phyloP scores from a whole-genome alignment of 2,329 filamentous ascomycete genomes.

The Trichoderma koningiopsis region DNA sequence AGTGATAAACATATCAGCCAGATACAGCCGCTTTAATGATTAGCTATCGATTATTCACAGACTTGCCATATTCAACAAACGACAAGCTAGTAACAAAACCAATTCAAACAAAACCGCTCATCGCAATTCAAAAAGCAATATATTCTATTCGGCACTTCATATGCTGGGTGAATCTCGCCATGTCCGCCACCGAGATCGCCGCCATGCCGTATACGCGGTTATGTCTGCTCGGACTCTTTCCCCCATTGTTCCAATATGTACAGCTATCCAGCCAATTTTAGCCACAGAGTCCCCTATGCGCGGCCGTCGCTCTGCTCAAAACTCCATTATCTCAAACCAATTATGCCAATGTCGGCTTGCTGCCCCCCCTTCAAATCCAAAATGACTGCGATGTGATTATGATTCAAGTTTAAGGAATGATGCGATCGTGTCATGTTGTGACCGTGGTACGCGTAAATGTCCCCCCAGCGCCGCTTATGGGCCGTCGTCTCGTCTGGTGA shows the following conservation, averaged over 20 bases:
- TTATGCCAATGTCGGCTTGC: slow-evolving; percentile 18
- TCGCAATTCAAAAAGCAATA: slow-evolving; percentile 11
- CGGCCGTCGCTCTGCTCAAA: neutral
- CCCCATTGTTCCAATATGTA: slow-evolving; percentile 21
- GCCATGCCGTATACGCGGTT: slow-evolving; percentile 5
- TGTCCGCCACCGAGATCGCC: neutral
- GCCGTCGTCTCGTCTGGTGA: neutral
- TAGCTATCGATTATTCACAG: neutral
- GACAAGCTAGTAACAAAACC: neutral
- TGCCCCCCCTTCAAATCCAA: neutral
- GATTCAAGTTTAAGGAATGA: slow-evolving; percentile 2
- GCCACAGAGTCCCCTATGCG: neutral
- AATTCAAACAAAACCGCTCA: neutral
- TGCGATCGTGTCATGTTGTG: neutral
- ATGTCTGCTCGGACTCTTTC: slow-evolving; percentile 12
- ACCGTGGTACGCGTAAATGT: neutral
- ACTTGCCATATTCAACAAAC: neutral
- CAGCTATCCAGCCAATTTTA: slow-evolving; percentile 23
- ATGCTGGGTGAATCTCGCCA: neutral
- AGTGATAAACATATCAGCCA: neutral
- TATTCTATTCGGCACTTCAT: slow-evolving; percentile 19
- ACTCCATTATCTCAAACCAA: slow-evolving; percentile 15
- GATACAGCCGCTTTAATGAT: neutral
- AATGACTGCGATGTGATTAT: slow-evolving; percentile 6
- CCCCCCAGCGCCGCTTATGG: neutral